These are phyloP conservation scores for Taphrina wiesneri DNA, from an alignment of 1,139 yeast species.

Conservation along the genomic window DNA sequence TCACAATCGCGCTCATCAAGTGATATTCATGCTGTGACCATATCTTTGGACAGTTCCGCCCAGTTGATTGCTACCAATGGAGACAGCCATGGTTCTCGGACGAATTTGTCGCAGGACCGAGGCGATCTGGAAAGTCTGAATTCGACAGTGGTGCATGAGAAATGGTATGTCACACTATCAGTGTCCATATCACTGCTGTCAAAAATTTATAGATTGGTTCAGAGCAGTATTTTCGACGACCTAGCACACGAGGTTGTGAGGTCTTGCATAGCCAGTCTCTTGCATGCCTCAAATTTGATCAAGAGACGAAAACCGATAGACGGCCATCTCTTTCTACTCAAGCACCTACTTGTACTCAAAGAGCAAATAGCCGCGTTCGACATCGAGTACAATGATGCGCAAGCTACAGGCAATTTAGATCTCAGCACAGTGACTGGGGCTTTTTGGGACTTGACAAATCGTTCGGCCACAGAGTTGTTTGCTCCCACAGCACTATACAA, in stretches of 20 bases:
- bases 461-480: constrained; percentile 14
- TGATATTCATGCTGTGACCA: background rate
- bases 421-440: constrained; percentile 61
- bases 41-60: too few relatives aligned
- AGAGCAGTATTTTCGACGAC: constrained; percentile 77
- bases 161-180: constrained; percentile 70
- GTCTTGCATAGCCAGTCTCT: constrained; percentile 64
- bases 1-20: background rate
- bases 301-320: constrained; percentile 54
- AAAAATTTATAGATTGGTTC: constrained; percentile 75
- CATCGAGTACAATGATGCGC: constrained; percentile 70
- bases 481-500: constrained; percentile 18
- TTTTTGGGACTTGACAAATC: constrained; percentile 23
- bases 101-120: background rate
- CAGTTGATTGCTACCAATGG: background rate
- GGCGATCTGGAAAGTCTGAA: constrained; percentile 17
- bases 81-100: background rate
- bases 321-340: constrained; percentile 66
- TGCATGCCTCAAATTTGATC: constrained; percentile 54
- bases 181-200: constrained; percentile 71
- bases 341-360: constrained; percentile 68
- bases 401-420: constrained; percentile 61
- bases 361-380: constrained; percentile 77
- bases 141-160: constrained; percentile 14
- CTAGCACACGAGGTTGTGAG: constrained; percentile 85